phyloP scores from a whole-genome alignment of 176 grass and related monocot species.

The Carex cristatella region DNA sequence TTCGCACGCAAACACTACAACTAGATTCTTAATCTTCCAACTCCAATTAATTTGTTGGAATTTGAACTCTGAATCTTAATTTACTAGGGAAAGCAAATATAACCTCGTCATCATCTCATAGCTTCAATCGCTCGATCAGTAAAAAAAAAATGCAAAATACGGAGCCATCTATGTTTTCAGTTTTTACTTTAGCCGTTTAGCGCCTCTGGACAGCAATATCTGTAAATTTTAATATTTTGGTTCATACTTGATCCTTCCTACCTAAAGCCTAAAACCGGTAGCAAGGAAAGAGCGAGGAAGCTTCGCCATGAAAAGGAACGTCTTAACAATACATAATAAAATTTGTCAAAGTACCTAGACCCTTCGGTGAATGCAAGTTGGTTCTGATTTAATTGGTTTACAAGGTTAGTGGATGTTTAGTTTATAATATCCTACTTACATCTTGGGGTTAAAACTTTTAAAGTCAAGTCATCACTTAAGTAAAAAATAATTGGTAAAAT shows the following conservation, averaged over 20 bases:
- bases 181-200: no score
- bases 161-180: no score
- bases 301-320: conserved; percentile 1
- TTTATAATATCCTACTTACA: background rate
- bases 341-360: background rate
- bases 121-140: no score
- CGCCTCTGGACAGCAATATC: background rate
- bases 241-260: background rate
- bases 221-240: background rate
- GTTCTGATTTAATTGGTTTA: background rate
- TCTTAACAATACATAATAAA: conserved; percentile 1
- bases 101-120: no score
- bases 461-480: background rate
- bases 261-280: background rate
- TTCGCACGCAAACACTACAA: no score
- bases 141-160: no score
- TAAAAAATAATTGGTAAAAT: background rate
- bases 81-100: no score
- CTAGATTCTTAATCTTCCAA: no score
- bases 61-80: no score
- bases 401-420: background rate
- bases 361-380: background rate
- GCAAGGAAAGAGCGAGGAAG: background rate
- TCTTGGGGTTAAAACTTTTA: background rate
- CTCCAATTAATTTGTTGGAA: no score